Evolutionary conservation across 331 rosid genomes (phyloP), one percentile per base, ranked within the genome.

Genomic region (Cydonia oblonga): DNA sequence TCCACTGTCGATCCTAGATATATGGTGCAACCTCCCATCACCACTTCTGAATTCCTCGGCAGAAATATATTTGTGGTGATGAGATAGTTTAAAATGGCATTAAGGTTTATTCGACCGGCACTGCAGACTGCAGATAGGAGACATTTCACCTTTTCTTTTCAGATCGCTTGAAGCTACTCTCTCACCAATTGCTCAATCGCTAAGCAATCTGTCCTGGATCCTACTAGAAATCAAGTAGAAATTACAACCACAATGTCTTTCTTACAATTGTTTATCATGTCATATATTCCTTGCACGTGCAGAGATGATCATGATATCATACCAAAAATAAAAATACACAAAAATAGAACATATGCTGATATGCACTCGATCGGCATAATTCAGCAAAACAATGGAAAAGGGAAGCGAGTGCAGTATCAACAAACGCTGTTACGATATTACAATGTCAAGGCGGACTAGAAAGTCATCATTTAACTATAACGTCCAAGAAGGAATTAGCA

Each of bases 391-490:
- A 58, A 89, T 89, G 98, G 96, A 75, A 49, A 16, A 49, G 53
- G 77, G 86, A 38, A 69, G 24, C 0, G 62, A 81, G 30, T 72
- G 81, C 51, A 76, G 81, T 19, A 23, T 75, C 53, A 64, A 33
- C 76, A 88, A 84, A 70, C 96, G 53, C 74, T 86, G 68, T 46
- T 92, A 81, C 40, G 98, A 90, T 70, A 88, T 92, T 68, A 85
- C 84, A 65, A 90, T 85, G 97, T 92, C 97, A 44, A 85, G 77
- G 80, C 88, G 97, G 83, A 92, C 97, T 23, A 86, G 97, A 84
- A 92, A 80, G 63, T 82, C 83, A 64, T 56, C n/a, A 5, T 49
- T 65, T 59, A 7, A 59, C 15, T 7, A 14, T 59, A 15, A 6
- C 18, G n/a, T 57, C 62, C 8, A 23, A 57, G 62, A 6, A 49